phyloP scores from a whole-genome alignment of 768 basidiomycete species.

The Termitomyces sp. region DNA sequence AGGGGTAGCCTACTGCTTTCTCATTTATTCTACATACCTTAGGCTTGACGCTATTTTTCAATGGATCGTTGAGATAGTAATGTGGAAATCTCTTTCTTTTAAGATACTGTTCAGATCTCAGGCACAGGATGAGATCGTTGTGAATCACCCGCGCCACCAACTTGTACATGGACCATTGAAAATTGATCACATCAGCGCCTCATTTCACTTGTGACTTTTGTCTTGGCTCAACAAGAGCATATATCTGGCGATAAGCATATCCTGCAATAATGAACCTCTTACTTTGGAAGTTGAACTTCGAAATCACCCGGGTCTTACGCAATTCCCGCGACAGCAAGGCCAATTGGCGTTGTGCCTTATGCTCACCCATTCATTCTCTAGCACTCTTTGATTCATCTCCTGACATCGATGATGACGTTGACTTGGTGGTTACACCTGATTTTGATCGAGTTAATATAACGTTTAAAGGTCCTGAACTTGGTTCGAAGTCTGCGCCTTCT shows the following conservation, averaged over 20 bases:
- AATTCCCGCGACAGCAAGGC: background rate
- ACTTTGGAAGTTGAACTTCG: background rate
- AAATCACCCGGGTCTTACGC: background rate
- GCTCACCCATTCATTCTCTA: background rate
- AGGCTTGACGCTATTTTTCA: background rate
- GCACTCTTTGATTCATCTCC: background rate
- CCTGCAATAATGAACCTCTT: background rate
- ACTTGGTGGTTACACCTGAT: conserved; percentile 1
- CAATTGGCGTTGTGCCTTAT: background rate
- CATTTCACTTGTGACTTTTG: background rate
- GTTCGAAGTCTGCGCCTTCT: background rate
- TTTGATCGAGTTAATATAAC: conserved; percentile 2
- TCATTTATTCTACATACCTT: conserved; percentile 5
- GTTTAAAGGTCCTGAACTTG: background rate
- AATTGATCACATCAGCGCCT: background rate
- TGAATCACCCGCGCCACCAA: background rate
- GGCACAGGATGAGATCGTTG: background rate
- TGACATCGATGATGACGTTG: conserved; percentile 1
- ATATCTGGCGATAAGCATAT: background rate
- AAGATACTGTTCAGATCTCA: background rate
- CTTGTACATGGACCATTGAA: background rate
- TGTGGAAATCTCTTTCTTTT: background rate
- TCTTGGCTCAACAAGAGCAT: background rate
- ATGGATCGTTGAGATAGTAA: background rate
- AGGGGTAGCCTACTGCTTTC: background rate